Conservation (phyloP, 495 filamentous ascomycete species). For the Apodospora peruviana region DNA sequence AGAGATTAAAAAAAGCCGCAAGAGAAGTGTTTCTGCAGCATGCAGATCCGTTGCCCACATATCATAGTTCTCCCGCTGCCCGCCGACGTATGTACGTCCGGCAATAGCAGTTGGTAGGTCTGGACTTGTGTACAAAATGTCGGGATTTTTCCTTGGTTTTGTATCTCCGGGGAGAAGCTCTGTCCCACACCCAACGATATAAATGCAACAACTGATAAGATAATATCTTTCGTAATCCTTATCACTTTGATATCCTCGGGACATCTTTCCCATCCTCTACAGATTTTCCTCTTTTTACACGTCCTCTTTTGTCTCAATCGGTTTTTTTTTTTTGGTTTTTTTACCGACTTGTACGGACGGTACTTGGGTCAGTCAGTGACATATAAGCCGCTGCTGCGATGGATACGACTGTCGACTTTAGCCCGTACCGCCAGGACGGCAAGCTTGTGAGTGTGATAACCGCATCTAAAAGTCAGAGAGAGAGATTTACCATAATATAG, state of each 20-base stretch:
- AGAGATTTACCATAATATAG: conserved; percentile 12
- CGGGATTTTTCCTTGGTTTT: no score
- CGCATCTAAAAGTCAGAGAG: no score
- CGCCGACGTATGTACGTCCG: no score
- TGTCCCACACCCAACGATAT: background rate
- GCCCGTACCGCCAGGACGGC: conserved; percentile 53
- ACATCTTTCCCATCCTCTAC: no score
- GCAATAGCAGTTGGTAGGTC: no score
- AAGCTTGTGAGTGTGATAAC: conserved; percentile 43
- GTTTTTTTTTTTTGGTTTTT: background rate
- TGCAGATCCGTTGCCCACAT: no score
- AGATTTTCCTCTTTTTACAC: background rate
- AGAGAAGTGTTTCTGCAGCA: no score
- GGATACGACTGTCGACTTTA: conserved; percentile 47
- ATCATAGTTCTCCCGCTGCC: no score
- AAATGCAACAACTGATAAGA: background rate
- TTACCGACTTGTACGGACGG: background rate
- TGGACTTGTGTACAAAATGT: no score
- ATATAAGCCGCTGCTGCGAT: conserved; percentile 6
- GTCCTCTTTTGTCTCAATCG: background rate
- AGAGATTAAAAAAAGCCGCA: no score
- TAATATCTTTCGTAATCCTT: background rate
- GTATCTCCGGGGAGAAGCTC: conserved; percentile 2
- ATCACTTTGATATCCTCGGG: no score
- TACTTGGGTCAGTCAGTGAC: background rate